Evolutionary conservation across 1,284 basidiomycete genomes (phyloP).

Genomic region (Puccinia hordei): DNA sequence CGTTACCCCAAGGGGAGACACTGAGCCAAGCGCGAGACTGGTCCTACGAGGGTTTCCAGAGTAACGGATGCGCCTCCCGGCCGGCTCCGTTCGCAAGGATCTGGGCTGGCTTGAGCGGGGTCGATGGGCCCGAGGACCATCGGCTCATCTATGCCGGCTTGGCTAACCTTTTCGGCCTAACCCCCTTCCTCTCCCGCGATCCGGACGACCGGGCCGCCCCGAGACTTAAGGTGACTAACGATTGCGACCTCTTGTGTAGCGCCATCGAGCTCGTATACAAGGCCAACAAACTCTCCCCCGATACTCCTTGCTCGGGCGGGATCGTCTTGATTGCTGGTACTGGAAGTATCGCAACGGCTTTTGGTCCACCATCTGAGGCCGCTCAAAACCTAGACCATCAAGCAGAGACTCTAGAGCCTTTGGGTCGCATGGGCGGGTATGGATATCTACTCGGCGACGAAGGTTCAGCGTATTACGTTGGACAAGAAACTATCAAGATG

Average conservation of each 20-base stretch:
- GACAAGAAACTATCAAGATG: constrained; percentile 11
- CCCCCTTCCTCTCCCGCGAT: not conserved
- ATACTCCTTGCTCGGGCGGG: constrained; percentile 12
- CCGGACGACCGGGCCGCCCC: no score
- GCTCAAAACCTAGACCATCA: not conserved
- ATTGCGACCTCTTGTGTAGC: constrained; percentile 41
- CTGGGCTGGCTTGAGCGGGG: constrained; percentile 48
- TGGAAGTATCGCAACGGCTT: constrained; percentile 40
- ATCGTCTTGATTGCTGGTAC: constrained; percentile 49
- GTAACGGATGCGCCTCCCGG: not conserved
- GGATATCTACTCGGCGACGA: constrained; percentile 46
- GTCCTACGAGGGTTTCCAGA: not conserved
- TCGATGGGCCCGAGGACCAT: constrained; percentile 27
- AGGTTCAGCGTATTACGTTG: constrained; percentile 43
- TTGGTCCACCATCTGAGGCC: not conserved
- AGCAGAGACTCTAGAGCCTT: not conserved
- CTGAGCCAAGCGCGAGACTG: not conserved
- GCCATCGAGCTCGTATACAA: constrained; percentile 23
- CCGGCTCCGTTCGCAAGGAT: constrained; percentile 33
- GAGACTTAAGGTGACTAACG: constrained; percentile 25
- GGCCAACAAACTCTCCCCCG: not conserved
- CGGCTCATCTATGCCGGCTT: not conserved
- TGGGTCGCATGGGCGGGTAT: constrained; percentile 40
- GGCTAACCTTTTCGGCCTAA: constrained; percentile 6
- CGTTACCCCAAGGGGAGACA: not conserved